phyloP scores from a whole-genome alignment of 768 basidiomycete species.

The Mycena polygramma region DNA sequence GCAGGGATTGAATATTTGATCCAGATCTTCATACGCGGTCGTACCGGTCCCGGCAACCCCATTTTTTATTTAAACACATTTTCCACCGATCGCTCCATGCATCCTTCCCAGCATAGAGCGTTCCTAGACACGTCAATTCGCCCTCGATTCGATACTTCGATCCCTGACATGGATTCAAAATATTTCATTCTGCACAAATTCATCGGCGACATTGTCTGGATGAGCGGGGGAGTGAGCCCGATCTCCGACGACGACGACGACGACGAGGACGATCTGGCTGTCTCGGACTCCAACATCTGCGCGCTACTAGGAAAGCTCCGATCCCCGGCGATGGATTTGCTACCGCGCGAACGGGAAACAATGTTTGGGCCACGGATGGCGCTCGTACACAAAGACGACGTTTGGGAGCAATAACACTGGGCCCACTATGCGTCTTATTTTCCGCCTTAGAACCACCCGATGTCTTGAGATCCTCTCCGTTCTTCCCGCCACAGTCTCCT shows the following conservation, averaged over 20 bases:
- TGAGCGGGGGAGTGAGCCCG: constrained; percentile 26
- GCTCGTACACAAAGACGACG: constrained; percentile 19
- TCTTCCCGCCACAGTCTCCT: too few relatives aligned
- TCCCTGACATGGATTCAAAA: constrained; percentile 28
- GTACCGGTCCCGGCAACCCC: constrained; percentile 20
- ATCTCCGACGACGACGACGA: constrained; percentile 29
- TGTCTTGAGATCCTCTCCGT: too few relatives aligned
- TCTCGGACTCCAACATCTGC: constrained; percentile 27
- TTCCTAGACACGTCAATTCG: constrained; percentile 25
- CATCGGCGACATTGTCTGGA: constrained; percentile 31
- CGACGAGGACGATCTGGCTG: constrained; percentile 16
- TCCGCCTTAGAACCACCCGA: too few relatives aligned
- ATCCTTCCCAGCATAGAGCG: constrained; percentile 8
- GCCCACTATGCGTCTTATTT: too few relatives aligned
- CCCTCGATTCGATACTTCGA: constrained; percentile 14
- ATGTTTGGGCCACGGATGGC: constrained; percentile 19
- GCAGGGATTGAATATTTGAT: constrained; percentile 29
- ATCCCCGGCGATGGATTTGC: constrained; percentile 26
- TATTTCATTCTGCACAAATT: constrained; percentile 29
- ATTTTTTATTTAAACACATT: constrained; percentile 3
- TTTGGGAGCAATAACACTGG: constrained; percentile 11
- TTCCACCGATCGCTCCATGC: constrained; percentile 12
- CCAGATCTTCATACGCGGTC: constrained; percentile 24
- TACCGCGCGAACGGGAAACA: constrained; percentile 27
- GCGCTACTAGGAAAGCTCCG: constrained; percentile 19